Evolutionary conservation across 2,329 filamentous ascomycete genomes (phyloP), one percentile per base, ranked within the genome.

Genomic region (Botrytis byssoidea): DNA sequence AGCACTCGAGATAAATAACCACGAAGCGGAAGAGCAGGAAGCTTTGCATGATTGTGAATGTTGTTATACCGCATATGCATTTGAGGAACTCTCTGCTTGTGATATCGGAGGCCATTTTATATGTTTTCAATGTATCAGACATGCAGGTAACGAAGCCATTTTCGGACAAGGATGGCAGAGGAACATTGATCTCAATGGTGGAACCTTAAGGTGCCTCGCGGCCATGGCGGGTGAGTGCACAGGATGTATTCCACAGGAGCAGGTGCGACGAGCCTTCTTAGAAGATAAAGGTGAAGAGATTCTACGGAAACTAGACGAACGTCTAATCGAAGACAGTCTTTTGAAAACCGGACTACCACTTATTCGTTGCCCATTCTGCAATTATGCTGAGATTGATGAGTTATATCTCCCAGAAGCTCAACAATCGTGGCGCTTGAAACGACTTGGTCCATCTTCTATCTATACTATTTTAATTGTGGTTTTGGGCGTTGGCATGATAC

Each of bases 131-230:
- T 98, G 96, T 82, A 91, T 98, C 69, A 91, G 91, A 76, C 90
- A 92, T 76, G 91, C 94, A 18, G 88, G 95, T 74, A 92, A 91
- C 68, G 95, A 98, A 81, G 94, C 95, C 2, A 85, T 98, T 0
- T 98, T 97, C 81, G 96, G 96, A 0, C 96, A 98, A 82, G 93
- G 93, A 70, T 98, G 95, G 93, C 88, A 90, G 68, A 90, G 92
- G 74, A 96, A 89, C 78, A 91, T 98, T 78, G 88, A 96, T 80
- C 83, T 89, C 42, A 87, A 90, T 74, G 89, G 86, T 55, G 92
- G 92, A 55, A 94, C 93, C 0, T 85, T 98, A 71, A 89, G 89
- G 75, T 98, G 96, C 81, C 88, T 97, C n/a, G 93, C 95, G 1
- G 90, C 93, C 0, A 88, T 91, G 69, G 85, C 88, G 0, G 83